Evolutionary conservation across 805 yeast species (phyloP).

Genomic region (Yarrowia sp.): DNA sequence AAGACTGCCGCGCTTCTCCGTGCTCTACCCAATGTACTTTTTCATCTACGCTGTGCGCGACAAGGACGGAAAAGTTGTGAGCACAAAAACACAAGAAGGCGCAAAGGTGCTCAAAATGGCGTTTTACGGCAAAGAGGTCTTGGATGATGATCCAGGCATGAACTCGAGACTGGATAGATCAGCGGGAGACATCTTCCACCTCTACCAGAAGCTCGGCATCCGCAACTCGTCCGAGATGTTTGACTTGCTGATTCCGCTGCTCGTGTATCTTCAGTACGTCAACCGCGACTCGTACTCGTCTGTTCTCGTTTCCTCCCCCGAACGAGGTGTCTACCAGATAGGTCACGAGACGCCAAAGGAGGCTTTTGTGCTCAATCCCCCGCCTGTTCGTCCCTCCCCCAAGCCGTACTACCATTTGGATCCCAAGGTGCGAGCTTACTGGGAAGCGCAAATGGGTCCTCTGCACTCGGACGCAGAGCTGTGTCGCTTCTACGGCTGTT

Average conservation of each 20-base stretch:
- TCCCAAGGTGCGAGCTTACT: conserved; percentile 14
- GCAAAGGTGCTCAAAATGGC: conserved; percentile 24
- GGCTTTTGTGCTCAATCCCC: conserved; percentile 3
- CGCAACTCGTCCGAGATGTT: conserved; percentile 20
- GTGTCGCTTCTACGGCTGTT: conserved; percentile 12
- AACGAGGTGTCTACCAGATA: conserved; percentile 16
- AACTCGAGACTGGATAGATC: conserved; percentile 5
- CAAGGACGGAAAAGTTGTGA: conserved; percentile 4
- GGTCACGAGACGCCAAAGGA: conserved; percentile 16
- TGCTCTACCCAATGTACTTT: conserved; percentile 24
- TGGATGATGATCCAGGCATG: conserved; percentile 21
- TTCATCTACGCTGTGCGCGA: conserved; percentile 17
- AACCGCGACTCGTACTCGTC: conserved; percentile 22
- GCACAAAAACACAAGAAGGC: conserved; percentile 15
- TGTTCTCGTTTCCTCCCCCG: not conserved
- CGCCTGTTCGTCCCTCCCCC: not conserved
- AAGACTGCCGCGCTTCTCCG: conserved; percentile 15
- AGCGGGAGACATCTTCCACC: conserved; percentile 17
- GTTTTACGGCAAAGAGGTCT: conserved; percentile 19
- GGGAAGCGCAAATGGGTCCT: conserved; percentile 12
- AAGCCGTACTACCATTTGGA: conserved; percentile 12
- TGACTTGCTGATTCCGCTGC: conserved; percentile 4
- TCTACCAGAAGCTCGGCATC: conserved; percentile 14
- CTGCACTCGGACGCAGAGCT: conserved; percentile 19
- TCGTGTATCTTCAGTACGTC: conserved; percentile 18